Base-by-base conservation (phyloP, 495 filamentous ascomycete genomes). In the Penicillium malachiteum region DNA sequence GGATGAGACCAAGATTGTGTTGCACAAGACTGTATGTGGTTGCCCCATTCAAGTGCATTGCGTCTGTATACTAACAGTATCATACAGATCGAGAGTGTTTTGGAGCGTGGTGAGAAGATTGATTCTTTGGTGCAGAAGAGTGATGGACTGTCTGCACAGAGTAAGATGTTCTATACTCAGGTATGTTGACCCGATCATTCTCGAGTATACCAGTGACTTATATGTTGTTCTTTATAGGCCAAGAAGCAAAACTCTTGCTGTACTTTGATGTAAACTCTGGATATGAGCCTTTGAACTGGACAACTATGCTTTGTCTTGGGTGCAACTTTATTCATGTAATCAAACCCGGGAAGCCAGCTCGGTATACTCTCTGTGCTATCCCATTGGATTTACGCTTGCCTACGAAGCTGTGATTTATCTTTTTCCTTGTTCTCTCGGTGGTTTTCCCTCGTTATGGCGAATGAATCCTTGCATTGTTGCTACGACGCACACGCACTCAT, bases 191-290 rank as follows among this genome's bases (percentile, higher is more conserved):
- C 17, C 5, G 16, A 12, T 7, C 31, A 17, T n/a, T 5, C n/a
- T 3, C 30, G 5, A 40, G 7, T 32, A 5, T 13, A 7, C 30
- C 11, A 9, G 34, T 1, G n/a, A 5, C 45, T 49, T 26, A 17
- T 33, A 26, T 43, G 12, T 33, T 33, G 7, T 44, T 75, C 63
- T 65, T 17, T n/a, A 59, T 67, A 89, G 84, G 89, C 92, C 57
- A 96, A 96, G 81, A 95, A 96, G 73, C 93, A 96, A 71, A 97
- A 96, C 77, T 92, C 89, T 32, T 97, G 93, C 81, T 95, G 92
- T 71, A 63, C 87, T 42, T 67, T 96, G 45, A 92, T 92, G 87
- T 96, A 60, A 55, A 39, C 17, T 40, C 52, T 14, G 37, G 12
- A 41, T 14, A 13, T 42, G 41, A 18, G 17, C 31, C 47, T 42